phyloP scores from a whole-genome alignment of 768 basidiomycete species.

The Phanerochaete carnosa region DNA sequence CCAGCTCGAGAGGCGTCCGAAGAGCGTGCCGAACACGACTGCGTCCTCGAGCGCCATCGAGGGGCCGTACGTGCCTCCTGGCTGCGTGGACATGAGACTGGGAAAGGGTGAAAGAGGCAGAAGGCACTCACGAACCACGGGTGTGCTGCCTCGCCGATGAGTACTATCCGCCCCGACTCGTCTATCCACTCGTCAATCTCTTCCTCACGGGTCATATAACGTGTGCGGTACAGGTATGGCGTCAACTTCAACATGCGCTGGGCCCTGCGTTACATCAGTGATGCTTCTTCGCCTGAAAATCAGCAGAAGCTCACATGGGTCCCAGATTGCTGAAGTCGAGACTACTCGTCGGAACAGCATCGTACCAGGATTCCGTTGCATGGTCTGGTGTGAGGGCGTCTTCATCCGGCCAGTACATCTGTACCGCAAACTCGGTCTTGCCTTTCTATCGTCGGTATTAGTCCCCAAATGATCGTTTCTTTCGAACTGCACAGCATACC shows the following conservation, averaged over 20 bases:
- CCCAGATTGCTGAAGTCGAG: conserved; percentile 34
- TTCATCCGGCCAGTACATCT: conserved; percentile 37
- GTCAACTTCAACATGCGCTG: conserved; percentile 31
- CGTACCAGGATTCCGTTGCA: conserved; percentile 30
- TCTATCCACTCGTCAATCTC: conserved; percentile 49
- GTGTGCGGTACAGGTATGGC: conserved; percentile 35
- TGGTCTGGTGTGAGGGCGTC: conserved; percentile 28
- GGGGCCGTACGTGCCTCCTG: conserved; percentile 49
- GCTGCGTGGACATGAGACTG: conserved; percentile 31
- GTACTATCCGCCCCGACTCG: conserved; percentile 40
- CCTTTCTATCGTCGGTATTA: conserved; percentile 15
- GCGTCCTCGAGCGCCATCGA: conserved; percentile 61
- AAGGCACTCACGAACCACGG: conserved; percentile 43
- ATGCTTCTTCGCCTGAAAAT: background rate
- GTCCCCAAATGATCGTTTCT: background rate
- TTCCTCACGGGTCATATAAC: conserved; percentile 28
- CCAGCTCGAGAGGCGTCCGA: conserved; percentile 44
- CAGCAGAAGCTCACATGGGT: conserved; percentile 34
- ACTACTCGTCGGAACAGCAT: conserved; percentile 29
- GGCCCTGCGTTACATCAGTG: conserved; percentile 24
- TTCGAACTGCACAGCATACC: conserved; percentile 8
- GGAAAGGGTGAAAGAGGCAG: background rate
- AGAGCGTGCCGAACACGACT: conserved; percentile 55
- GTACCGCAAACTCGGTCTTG: conserved; percentile 31
- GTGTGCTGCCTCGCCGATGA: conserved; percentile 64